phyloP scores from a whole-genome alignment of 2,329 filamentous ascomycete species.

The Colletotrichum sansevieriae region DNA sequence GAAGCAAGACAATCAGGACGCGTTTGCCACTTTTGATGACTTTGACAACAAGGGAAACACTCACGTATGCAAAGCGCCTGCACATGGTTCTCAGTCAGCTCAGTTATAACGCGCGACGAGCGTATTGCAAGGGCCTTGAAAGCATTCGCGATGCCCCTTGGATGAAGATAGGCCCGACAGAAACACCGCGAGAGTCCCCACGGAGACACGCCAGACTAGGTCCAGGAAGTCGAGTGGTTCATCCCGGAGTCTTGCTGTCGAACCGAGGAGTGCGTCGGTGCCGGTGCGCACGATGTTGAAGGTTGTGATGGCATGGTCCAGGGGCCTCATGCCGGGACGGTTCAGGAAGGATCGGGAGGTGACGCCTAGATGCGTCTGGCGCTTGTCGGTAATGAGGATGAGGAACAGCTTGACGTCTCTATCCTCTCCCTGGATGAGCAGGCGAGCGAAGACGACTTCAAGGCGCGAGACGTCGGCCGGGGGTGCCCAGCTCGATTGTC shows the following conservation, averaged over 20 bases:
- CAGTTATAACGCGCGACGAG: constrained; percentile 32
- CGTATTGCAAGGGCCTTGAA: constrained; percentile 37
- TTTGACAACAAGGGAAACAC: constrained; percentile 17
- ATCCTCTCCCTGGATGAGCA: constrained; percentile 46
- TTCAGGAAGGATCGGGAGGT: constrained; percentile 45
- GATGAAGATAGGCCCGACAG: constrained; percentile 42
- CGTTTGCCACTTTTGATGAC: too few species aligned
- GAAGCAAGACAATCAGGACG: constrained; percentile 43
- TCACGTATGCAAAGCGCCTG: constrained; percentile 48
- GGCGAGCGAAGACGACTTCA: constrained; percentile 51
- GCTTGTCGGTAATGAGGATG: constrained; percentile 46
- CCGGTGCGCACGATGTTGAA: constrained; percentile 50
- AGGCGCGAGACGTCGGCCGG: constrained; percentile 46
- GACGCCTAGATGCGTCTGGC: constrained; percentile 47
- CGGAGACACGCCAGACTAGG: constrained; percentile 45
- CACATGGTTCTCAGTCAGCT: constrained; percentile 46
- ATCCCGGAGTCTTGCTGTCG: constrained; percentile 34
- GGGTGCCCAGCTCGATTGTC: too few species aligned
- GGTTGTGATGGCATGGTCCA: constrained; percentile 51
- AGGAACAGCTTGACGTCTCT: constrained; percentile 50
- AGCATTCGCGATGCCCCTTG: constrained; percentile 29
- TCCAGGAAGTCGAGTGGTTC: constrained; percentile 47
- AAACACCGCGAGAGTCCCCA: constrained; percentile 46
- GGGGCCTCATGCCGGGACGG: constrained; percentile 47
- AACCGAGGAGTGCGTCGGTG: constrained; percentile 47